A percentile compares a stretch with the other conserved stretches of the same genome.
phyloP scores from a whole-genome alignment of 495 filamentous ascomycete genomes.

The Bombardia bombarda region DNA sequence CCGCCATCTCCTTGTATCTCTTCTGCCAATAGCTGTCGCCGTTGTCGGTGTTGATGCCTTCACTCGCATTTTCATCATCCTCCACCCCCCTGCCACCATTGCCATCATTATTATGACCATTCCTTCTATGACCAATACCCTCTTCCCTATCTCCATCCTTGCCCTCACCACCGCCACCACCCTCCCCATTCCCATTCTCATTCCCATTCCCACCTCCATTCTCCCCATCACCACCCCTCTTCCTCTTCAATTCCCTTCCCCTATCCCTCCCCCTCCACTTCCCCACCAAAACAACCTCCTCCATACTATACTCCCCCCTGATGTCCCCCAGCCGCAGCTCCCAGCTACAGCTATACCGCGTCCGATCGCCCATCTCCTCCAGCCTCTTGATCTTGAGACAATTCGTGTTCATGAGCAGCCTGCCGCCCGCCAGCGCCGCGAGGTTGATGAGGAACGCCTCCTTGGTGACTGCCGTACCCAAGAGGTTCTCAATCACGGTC shows the following conservation, averaged over 20 bases:
- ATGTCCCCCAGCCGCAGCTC: constrained; percentile 37
- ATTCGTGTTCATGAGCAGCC: constrained; percentile 29
- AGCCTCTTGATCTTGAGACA: constrained; percentile 29
- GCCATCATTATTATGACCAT: too few species aligned
- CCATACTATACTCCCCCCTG: constrained; percentile 35
- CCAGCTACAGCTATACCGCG: constrained; percentile 37
- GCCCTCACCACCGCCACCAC: background rate
- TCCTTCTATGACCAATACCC: too few species aligned
- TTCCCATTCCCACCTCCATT: background rate
- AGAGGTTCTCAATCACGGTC: constrained; percentile 37
- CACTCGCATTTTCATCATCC: too few species aligned
- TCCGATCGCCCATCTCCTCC: constrained; percentile 16
- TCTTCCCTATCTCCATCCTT: too few species aligned
- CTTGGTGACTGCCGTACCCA: constrained; percentile 29
- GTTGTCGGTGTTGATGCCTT: too few species aligned
- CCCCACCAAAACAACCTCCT: constrained; percentile 35
- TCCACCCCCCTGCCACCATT: too few species aligned
- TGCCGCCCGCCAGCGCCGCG: constrained; percentile 40
- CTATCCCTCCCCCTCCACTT: constrained; percentile 22
- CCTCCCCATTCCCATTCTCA: background rate
- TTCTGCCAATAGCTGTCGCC: constrained; percentile 15
- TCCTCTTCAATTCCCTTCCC: too few species aligned
- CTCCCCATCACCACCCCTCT: background rate
- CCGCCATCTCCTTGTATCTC: constrained; percentile 24
- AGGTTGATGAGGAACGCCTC: constrained; percentile 48